Evolutionary conservation across 371 early-diverging fungal species (phyloP).

Genomic region (Saksenaea vasiformis): DNA sequence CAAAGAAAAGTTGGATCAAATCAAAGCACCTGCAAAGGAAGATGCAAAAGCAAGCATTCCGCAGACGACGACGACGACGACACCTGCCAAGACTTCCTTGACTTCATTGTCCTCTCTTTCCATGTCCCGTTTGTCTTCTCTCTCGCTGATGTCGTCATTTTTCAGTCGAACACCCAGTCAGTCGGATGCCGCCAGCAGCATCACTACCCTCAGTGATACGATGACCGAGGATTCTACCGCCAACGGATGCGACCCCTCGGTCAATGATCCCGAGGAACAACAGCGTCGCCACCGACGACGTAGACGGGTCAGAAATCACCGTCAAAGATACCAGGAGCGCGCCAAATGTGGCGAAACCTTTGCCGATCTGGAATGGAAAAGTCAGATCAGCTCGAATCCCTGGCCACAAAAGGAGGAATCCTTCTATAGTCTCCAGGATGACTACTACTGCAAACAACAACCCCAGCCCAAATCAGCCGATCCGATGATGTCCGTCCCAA

Average conservation of each 20-base stretch:
- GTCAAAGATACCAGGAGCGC: constrained; percentile 12
- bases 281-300: constrained; percentile 21
- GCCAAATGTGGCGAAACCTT: background rate
- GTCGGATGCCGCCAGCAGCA: constrained; percentile 3
- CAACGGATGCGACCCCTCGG: background rate
- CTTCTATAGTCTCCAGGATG: background rate
- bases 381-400: background rate
- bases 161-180: constrained; percentile 26
- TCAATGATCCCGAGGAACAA: constrained; percentile 4
- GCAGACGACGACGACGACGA: background rate
- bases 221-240: background rate
- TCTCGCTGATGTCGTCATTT: constrained; percentile 35
- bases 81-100: constrained; percentile 5
- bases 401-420: background rate
- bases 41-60: background rate
- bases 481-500: constrained; percentile 1
- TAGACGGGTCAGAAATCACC: constrained; percentile 18
- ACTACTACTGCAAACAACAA: background rate
- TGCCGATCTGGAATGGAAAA: constrained; percentile 1
- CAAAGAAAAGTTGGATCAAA: constrained; percentile 2
- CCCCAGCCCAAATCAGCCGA: constrained; percentile 4
- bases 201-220: constrained; percentile 4
- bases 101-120: constrained; percentile 21
- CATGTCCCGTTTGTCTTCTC: constrained; percentile 18
- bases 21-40: background rate